These are phyloP conservation scores for Pinus taeda DNA, from an alignment of 75 land plant species.

Conservation along the genomic window DNA sequence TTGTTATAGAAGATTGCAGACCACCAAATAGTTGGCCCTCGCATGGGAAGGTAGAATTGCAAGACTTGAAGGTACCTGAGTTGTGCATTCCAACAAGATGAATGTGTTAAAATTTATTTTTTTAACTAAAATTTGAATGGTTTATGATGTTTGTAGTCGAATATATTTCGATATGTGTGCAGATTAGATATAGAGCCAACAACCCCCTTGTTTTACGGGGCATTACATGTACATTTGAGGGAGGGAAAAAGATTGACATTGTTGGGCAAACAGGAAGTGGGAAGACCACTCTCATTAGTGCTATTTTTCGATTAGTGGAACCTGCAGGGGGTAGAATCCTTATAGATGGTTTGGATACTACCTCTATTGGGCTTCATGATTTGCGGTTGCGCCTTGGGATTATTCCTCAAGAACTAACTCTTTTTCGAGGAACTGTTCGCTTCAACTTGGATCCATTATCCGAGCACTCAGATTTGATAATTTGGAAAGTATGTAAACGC, in stretches of 20 bases:
- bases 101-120: no score
- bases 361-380: slow-evolving; percentile 45
- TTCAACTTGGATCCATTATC: slow-evolving; percentile 40
- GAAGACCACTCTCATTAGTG: slow-evolving; percentile 54
- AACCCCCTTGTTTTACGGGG: slow-evolving; percentile 64
- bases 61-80: slow-evolving; percentile 29
- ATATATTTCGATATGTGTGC: slow-evolving; percentile 4
- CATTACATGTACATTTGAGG: slow-evolving; percentile 67
- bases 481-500: slow-evolving; percentile 37
- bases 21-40: slow-evolving; percentile 43
- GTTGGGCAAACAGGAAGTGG: slow-evolving; percentile 62
- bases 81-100: background rate
- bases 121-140: background rate
- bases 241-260: slow-evolving; percentile 43
- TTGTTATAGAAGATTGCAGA: slow-evolving; percentile 17
- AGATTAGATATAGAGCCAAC: slow-evolving; percentile 58
- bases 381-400: slow-evolving; percentile 40
- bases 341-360: slow-evolving; percentile 40
- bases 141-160: background rate
- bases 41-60: slow-evolving; percentile 38
- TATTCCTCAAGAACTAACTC: slow-evolving; percentile 54
- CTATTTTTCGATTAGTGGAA: slow-evolving; percentile 52
- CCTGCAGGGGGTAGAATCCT: slow-evolving; percentile 47
- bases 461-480: slow-evolving; percentile 30
- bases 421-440: slow-evolving; percentile 47